Evolutionary conservation across 495 filamentous ascomycete species (phyloP).

Genomic region (Trichoderma asperelloides): DNA sequence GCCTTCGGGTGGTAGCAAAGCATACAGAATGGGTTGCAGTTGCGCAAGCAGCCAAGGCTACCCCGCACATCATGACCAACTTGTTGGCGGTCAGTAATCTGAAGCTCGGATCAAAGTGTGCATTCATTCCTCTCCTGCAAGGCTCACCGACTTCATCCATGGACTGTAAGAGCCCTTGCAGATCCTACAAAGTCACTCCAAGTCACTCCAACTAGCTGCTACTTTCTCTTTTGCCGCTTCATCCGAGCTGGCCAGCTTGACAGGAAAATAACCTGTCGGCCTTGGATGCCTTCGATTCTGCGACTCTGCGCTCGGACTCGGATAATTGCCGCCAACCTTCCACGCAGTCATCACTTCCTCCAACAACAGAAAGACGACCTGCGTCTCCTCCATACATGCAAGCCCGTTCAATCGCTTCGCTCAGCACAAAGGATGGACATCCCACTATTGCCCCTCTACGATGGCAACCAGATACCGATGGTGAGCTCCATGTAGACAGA

Average conservation of each 20-base stretch:
- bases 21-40: no score
- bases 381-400: background rate
- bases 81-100: background rate
- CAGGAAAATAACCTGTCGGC: background rate
- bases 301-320: background rate
- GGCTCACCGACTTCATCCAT: background rate
- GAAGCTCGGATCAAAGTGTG: background rate
- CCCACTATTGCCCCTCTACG: slow-evolving; percentile 18
- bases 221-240: background rate
- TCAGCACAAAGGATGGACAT: background rate
- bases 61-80: background rate
- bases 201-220: background rate
- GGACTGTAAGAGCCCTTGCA: background rate
- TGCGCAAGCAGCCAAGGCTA: background rate
- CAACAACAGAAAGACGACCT: background rate
- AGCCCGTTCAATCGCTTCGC: background rate
- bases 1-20: no score
- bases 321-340: background rate
- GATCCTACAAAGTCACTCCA: background rate
- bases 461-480: slow-evolving; percentile 65
- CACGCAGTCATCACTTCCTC: background rate
- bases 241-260: background rate
- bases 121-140: background rate
- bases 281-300: background rate
- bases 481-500: slow-evolving; percentile 31